These are phyloP conservation scores for Oryza rufipogon DNA, from an alignment of 176 grass and related monocot species.

Conservation along the genomic window DNA sequence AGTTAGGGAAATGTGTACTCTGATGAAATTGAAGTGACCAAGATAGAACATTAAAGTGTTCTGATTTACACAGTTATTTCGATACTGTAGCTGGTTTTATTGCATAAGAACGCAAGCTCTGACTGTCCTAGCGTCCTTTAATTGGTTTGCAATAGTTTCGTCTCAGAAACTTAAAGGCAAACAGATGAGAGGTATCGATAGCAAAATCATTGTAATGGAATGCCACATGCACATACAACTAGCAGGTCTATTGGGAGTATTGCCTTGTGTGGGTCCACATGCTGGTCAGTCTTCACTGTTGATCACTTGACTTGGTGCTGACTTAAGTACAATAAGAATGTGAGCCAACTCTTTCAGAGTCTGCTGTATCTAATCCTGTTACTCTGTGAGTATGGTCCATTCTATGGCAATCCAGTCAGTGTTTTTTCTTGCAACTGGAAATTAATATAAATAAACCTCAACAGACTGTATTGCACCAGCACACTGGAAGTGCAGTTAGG, in stretches of 20 bases:
- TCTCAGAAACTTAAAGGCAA: conserved; percentile 38
- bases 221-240: conserved; percentile 35
- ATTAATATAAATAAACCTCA: not conserved
- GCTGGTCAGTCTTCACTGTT: conserved; percentile 32
- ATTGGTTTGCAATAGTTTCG: conserved; percentile 46
- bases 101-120: conserved; percentile 46
- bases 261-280: conserved; percentile 10
- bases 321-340: conserved; percentile 30
- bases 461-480: not conserved
- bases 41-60: conserved; percentile 42
- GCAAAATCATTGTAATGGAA: conserved; percentile 48
- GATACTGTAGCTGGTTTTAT: conserved; percentile 43
- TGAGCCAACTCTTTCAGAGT: conserved; percentile 23
- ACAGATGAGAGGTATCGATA: conserved; percentile 43
- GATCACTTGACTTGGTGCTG: conserved; percentile 24
- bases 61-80: conserved; percentile 40
- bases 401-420: not conserved
- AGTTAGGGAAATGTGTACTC: conserved; percentile 21
- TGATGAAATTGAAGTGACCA: conserved; percentile 32
- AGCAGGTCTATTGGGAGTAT: conserved; percentile 23
- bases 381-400: conserved; percentile 16
- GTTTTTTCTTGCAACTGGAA: conserved; percentile 24
- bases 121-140: conserved; percentile 39
- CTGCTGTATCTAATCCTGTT: conserved; percentile 28
- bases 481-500: not conserved